Evolutionary conservation across 768 basidiomycete genomes (phyloP), one percentile per base, ranked within the genome.

Genomic region (Pulveroboletus frians): DNA sequence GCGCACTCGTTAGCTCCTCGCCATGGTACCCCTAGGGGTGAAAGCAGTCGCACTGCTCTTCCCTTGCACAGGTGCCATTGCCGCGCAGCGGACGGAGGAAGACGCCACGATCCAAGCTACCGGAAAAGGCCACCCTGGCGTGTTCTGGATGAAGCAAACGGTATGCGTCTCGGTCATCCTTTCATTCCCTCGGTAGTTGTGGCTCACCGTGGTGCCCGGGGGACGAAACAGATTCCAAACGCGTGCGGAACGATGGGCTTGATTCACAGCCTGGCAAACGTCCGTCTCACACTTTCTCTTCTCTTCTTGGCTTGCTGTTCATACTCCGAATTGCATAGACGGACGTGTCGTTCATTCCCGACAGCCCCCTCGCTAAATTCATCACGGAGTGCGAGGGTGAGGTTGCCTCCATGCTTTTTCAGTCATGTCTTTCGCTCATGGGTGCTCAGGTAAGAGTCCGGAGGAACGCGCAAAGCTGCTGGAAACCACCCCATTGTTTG

Each of bases 111-210:
- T 88, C 41, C 66, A 66, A 23, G 66, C 64, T 13, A 72, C 74
- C 37, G 81, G 64, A 5, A 71, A 74, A 47, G 71, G 67, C 9
- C 65, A 69, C 0, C 60, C 88, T 4, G 82, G 79, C 0, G 69
- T 95, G 5, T 71, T 93, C 57, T 96, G 83, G 78, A 90, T 95
- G 71, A 92, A 91, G 66, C 93, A 96, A 65, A 95, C 88, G 44
- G 92, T 90, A 48, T 29, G 76, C 62, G 10, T 36, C 27, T 39
- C 3, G 13, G 5, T 39, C 26, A 2, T 5, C 18, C 18, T 46
- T 11, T 6, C 18, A 45, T 11, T 6, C 15, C 11, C 3, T 32
- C 35, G 9, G 23, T 9, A 13, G 1, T 5, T 9, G 18, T 38
- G 11, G 23, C 51, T 4, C 2, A 2, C 23, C 23, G 23, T 45